Conservation (phyloP, 176 grass and related monocot genomes). For the Oryza brachyantha region DNA sequence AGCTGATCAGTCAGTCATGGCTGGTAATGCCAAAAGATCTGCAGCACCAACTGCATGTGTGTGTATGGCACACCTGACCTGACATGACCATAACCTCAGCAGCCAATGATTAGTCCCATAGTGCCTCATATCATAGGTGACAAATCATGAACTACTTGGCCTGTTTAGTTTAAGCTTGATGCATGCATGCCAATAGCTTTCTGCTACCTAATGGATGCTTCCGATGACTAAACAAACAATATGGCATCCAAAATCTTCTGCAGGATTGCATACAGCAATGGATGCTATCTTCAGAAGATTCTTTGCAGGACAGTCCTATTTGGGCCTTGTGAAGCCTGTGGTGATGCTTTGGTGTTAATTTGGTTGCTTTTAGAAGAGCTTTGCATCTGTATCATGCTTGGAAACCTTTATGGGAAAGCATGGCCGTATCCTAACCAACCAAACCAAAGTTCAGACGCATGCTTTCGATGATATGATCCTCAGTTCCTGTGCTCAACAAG, state of each 20-base stretch:
- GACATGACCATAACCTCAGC: background rate
- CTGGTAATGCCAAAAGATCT: background rate
- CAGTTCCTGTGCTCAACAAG: conserved; percentile 1
- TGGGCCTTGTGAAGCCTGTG: conserved; percentile 15
- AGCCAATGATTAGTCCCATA: conserved; percentile 24
- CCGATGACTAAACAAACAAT: conserved; percentile 7
- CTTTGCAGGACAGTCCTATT: conserved; percentile 11
- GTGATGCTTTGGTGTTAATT: conserved; percentile 5
- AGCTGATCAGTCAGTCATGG: conserved; percentile 6
- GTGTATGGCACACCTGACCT: conserved; percentile 6
- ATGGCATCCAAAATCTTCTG: conserved; percentile 28
- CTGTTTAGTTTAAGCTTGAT: conserved; percentile 31
- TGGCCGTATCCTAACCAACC: conserved; percentile 30
- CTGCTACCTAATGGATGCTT: conserved; percentile 33
- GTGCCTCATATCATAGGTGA: conserved; percentile 42
- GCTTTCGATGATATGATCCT: conserved; percentile 21
- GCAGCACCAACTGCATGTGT: conserved; percentile 27
- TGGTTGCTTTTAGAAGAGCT: conserved; percentile 18
- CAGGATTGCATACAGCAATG: conserved; percentile 27
- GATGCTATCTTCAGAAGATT: conserved; percentile 4
- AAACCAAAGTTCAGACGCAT: conserved; percentile 26
- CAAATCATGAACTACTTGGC: conserved; percentile 14
- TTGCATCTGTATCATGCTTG: background rate
- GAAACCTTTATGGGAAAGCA: conserved; percentile 24
- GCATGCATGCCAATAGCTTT: conserved; percentile 11